Evolutionary conservation across 768 basidiomycete species (phyloP), one percentile per base, ranked within the genome.

Genomic region (Amanita molliuscula): DNA sequence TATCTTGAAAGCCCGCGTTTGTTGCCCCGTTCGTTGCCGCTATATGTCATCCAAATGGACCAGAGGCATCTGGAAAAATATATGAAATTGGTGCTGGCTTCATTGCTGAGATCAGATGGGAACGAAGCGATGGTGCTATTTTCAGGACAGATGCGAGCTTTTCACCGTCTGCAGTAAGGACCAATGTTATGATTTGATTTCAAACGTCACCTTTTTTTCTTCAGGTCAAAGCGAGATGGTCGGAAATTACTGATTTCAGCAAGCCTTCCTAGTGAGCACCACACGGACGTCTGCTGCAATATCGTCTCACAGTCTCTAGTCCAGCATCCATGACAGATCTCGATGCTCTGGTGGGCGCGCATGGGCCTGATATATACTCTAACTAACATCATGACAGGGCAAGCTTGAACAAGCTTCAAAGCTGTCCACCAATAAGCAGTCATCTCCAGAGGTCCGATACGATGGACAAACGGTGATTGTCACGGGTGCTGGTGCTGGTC

Each of bases 51-150:
- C 89, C 89, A 11, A 80, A 93, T 49, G 88, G 82, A 1, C 79
- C 81, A 13, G 82, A 88, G 52, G 84, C 82, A 0, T 81, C 76
- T 23, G 91, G 91, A 28, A 82, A 78, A 61, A 76, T 95, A 15
- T 98, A 92, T 55, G 94, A 98, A 67, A 76, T 93, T 33, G 96
- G 94, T 29, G 96, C 88, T 42, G 95, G 94, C 3, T 98, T 83
- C 62, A 70, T 91, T 48, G 87, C 90, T 7, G 90, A 96, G 65
- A 75, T 97, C 50, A 78, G 96, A 50, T 97, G 92, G 89, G 89
- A 98, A 66, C 77, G 92, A 50, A 88, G 86, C 63, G 77, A 82
- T 55, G 96, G 95, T 47, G 72, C 77, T 7, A 70, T 95, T 37
- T 96, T 94, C 79, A 92, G 82, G 70, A 84, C 91, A 8, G 93